Evolutionary conservation across 208 protist genomes (phyloP), one percentile per base, ranked within the genome.

Genomic region (Wallacemonas collosoma): DNA sequence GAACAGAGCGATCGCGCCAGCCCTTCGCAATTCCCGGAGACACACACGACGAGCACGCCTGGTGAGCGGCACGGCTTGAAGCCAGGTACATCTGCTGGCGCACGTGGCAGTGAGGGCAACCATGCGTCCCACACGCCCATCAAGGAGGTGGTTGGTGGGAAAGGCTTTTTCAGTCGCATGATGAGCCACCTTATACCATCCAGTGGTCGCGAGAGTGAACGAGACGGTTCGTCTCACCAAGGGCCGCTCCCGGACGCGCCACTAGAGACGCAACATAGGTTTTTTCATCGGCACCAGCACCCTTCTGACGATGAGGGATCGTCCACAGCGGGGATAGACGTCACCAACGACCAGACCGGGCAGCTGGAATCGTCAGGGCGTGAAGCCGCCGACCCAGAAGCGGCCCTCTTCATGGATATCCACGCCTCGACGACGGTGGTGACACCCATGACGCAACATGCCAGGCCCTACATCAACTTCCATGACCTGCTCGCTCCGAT

Each of bases 401-500:
- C 39, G 44, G 53, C 40, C 7, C 43, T 69, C 3, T 72, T 71
- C 12, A 60, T 80, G 48, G 72, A 82, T 65, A 71, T 69, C 1
- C 60, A 58, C 43, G 3, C 8, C 12, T 44, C 60, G 5, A 35
- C 40, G 3, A 35, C 50, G 6, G 44, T 38, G 41, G 40, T 65
- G 15, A 3, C 60, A 50, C 60, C 60, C 6, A 44, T 43, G 11
- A 39, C 15, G 2, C 65, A 45, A 36, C 71, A 58, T 12, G 55
- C 47, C 38, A 72, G 45, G 6, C 3, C 75, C 2, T 75, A 74
- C 65, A 56, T 91, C 48, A 83, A 93, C 71, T 83, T 86, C 47
- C 85, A 91, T 63, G 70, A 62, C 11, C 61, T 89, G n/a, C 71
- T 93, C 26, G 3, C 72, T 54, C 85, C 88, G n/a, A 93, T 93